Evolutionary conservation across 73 alveolate genomes (phyloP).

Genomic region (Paramecium sonneborni): DNA sequence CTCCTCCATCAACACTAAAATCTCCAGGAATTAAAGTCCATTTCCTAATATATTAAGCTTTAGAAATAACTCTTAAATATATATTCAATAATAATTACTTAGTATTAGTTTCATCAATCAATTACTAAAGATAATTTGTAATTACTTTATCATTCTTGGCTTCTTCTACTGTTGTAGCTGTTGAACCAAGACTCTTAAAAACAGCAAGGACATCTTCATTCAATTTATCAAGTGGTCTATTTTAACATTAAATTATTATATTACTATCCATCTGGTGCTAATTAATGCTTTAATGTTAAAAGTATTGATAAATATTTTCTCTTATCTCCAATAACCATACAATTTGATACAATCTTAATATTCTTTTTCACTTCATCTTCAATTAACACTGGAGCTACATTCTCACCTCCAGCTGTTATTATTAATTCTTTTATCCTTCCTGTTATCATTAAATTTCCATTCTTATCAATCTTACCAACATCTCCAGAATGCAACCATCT

Average conservation of each 20-base stretch:
- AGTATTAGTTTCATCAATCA: conserved; percentile 77
- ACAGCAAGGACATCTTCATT: conserved; percentile 73
- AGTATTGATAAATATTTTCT: conserved; percentile 75
- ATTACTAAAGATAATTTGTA: conserved; percentile 50
- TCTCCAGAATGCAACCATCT: conserved; percentile 97
- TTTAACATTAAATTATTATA: background rate
- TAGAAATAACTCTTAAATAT: conserved; percentile 68
- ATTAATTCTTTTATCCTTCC: conserved; percentile 94
- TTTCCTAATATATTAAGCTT: conserved; percentile 83
- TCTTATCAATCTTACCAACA: conserved; percentile 86
- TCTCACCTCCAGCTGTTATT: conserved; percentile 98
- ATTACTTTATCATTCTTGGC: conserved; percentile 65
- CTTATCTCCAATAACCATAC: conserved; percentile 88
- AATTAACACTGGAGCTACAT: conserved; percentile 94
- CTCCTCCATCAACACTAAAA: conserved; percentile 86
- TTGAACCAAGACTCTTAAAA: conserved; percentile 63
- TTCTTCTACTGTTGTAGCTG: conserved; percentile 76
- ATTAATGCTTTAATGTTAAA: conserved; percentile 71
- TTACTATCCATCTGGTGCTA: conserved; percentile 72
- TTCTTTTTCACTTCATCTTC: conserved; percentile 83
- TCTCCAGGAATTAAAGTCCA: conserved; percentile 77
- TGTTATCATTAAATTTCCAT: conserved; percentile 86
- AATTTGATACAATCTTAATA: conserved; percentile 79
- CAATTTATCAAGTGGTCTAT: conserved; percentile 72
- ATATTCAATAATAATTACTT: background rate